phyloP scores from a whole-genome alignment of 2,329 filamentous ascomycete species.

The Teratosphaeria gauchensis region DNA sequence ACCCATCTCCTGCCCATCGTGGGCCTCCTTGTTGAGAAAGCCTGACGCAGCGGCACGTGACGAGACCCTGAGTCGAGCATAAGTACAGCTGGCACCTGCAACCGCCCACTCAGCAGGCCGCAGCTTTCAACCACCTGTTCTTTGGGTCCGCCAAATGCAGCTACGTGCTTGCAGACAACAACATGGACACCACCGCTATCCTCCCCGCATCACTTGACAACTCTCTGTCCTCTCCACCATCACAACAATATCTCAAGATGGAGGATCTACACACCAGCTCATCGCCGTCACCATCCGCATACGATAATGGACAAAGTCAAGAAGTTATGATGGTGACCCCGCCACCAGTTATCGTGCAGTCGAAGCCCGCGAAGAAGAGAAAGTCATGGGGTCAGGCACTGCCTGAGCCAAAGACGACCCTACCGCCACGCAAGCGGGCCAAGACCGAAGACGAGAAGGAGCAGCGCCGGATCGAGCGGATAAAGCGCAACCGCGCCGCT shows the following conservation, averaged over 20 bases:
- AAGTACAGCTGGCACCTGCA: background rate
- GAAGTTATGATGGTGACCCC: constrained; percentile 5
- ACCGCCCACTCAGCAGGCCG: background rate
- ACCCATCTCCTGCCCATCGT: background rate
- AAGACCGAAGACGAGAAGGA: constrained; percentile 99
- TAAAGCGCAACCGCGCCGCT: constrained; percentile 89
- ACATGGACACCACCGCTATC: constrained; percentile 1
- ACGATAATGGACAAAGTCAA: background rate
- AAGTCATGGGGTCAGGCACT: constrained; percentile 99
- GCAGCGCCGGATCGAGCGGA: constrained; percentile 91
- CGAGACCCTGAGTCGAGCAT: background rate
- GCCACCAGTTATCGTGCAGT: constrained; percentile 21
- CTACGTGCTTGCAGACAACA: constrained; percentile 1
- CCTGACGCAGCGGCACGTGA: background rate
- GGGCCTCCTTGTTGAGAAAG: background rate
- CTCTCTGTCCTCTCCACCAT: constrained; percentile 3
- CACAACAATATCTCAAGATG: constrained; percentile 6
- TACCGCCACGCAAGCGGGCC: constrained; percentile 90
- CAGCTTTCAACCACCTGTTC: background rate
- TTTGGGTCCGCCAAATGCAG: background rate
- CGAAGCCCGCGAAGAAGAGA: constrained; percentile 35
- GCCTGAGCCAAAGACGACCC: constrained; percentile 90
- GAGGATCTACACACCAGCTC: constrained; percentile 5
- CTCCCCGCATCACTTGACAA: background rate
- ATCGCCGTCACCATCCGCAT: constrained; percentile 2